Percentiles rank a stretch among this genome's conserved stretches.
Conservation (phyloP, 208 protist species). For the Tritrichomonas foetus region DNA sequence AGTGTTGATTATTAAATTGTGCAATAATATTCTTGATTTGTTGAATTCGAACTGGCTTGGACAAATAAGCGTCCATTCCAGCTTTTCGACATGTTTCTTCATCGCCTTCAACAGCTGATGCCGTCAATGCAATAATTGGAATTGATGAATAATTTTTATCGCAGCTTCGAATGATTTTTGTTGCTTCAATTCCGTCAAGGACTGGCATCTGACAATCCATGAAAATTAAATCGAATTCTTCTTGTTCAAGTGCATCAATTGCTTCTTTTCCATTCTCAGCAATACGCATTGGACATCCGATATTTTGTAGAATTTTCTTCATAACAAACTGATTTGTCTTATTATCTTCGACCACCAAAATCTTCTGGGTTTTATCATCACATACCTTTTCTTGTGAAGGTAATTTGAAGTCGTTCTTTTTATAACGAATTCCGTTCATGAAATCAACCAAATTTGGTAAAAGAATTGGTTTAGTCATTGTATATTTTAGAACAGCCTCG, state of each 20-base stretch:
- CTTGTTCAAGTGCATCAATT: not conserved
- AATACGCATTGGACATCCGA: not conserved
- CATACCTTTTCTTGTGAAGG: not conserved
- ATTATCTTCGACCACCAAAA: too few species aligned
- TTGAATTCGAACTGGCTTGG: conserved; percentile 48
- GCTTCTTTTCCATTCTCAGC: conserved; percentile 26
- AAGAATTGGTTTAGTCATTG: not conserved
- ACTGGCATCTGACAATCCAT: too few species aligned
- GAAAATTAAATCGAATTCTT: conserved; percentile 39
- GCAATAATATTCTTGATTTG: not conserved
- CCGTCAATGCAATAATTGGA: conserved; percentile 53
- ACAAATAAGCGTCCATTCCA: conserved; percentile 54
- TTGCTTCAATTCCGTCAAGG: conserved; percentile 50
- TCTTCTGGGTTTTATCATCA: not conserved
- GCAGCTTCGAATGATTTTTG: conserved; percentile 25
- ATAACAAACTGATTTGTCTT: conserved; percentile 5
- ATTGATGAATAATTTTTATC: not conserved
- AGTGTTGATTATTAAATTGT: not conserved
- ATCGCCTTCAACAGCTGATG: conserved; percentile 46
- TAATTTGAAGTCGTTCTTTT: not conserved
- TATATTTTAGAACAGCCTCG: not conserved
- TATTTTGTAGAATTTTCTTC: conserved; percentile 10
- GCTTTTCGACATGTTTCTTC: conserved; percentile 41
- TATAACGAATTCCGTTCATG: not conserved
- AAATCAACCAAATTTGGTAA: not conserved